Conservation (phyloP, 2,329 filamentous ascomycete species). For the Canariomyces notabilis region DNA sequence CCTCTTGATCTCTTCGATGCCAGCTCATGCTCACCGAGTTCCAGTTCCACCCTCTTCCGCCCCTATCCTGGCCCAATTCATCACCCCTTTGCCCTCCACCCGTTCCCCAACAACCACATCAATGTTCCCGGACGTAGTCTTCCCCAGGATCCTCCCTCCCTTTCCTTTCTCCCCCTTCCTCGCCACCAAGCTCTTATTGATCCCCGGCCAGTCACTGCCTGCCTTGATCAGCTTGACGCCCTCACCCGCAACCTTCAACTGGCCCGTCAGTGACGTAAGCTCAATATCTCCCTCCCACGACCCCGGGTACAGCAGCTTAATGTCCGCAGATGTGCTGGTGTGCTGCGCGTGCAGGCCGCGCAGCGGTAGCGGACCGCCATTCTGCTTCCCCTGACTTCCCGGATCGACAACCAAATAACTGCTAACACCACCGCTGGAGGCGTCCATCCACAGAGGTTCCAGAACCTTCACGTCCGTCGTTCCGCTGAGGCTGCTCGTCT, state of each 20-base stretch:
- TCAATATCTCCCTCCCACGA: slow-evolving; percentile 45
- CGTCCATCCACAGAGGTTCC: slow-evolving; percentile 41
- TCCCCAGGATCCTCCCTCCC: slow-evolving; percentile 15
- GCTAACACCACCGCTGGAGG: neutral
- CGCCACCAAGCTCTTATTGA: slow-evolving; percentile 32
- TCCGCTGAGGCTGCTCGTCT: slow-evolving; percentile 43
- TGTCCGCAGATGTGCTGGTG: slow-evolving; percentile 39
- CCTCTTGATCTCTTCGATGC: too few species aligned
- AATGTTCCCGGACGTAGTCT: slow-evolving; percentile 17
- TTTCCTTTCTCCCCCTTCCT: slow-evolving; percentile 37
- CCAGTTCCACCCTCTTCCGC: too few species aligned
- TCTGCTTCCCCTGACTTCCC: neutral
- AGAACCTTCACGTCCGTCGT: slow-evolving; percentile 34
- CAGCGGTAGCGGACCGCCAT: slow-evolving; percentile 25
- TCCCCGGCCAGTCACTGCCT: slow-evolving; percentile 30
- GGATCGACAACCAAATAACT: neutral
- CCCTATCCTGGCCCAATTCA: neutral
- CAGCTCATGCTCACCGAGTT: too few species aligned
- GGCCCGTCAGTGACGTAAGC: slow-evolving; percentile 38
- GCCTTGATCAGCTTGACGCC: slow-evolving; percentile 37
- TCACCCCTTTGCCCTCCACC: neutral
- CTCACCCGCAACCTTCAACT: slow-evolving; percentile 37
- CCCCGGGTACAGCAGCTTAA: slow-evolving; percentile 42
- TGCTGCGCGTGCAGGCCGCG: slow-evolving; percentile 38
- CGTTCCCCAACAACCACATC: slow-evolving; percentile 17